These are phyloP conservation scores for Pichia occidentalis DNA, from an alignment of 805 yeast genomes.

Conservation along the genomic window DNA sequence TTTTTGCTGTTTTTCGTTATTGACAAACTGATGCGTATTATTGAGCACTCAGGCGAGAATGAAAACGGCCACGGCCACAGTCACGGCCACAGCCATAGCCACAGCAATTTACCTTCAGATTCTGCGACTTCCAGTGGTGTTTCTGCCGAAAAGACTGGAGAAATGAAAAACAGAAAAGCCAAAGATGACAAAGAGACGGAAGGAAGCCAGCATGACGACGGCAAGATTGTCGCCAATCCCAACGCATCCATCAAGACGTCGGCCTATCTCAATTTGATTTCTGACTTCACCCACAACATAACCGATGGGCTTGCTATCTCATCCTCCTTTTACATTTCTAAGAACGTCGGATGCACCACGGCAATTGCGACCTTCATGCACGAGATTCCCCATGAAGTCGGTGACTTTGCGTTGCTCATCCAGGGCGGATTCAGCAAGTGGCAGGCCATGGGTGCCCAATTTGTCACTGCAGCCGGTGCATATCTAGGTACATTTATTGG, in stretches of 20 bases:
- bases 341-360: slow-evolving; percentile 58
- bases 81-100: slow-evolving; percentile 27
- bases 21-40: slow-evolving; percentile 53
- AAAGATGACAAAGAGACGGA: slow-evolving; percentile 20
- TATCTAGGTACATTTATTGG: slow-evolving; percentile 61
- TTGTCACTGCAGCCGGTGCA: slow-evolving; percentile 60
- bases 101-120: neutral
- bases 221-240: slow-evolving; percentile 30
- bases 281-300: slow-evolving; percentile 68
- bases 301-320: slow-evolving; percentile 75
- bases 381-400: slow-evolving; percentile 77
- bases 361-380: slow-evolving; percentile 67
- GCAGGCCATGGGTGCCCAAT: slow-evolving; percentile 62
- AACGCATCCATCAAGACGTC: slow-evolving; percentile 39
- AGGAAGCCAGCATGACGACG: slow-evolving; percentile 12
- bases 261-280: slow-evolving; percentile 59
- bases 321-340: slow-evolving; percentile 58
- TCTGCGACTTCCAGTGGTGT: slow-evolving; percentile 15
- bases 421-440: slow-evolving; percentile 62
- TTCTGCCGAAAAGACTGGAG: slow-evolving; percentile 10
- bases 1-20: slow-evolving; percentile 53
- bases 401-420: slow-evolving; percentile 68
- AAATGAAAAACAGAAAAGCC: slow-evolving; percentile 18
- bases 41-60: slow-evolving; percentile 33
- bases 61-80: slow-evolving; percentile 37